Conservation (phyloP, 1,284 basidiomycete species). For the Apiotrichum sp. region DNA sequence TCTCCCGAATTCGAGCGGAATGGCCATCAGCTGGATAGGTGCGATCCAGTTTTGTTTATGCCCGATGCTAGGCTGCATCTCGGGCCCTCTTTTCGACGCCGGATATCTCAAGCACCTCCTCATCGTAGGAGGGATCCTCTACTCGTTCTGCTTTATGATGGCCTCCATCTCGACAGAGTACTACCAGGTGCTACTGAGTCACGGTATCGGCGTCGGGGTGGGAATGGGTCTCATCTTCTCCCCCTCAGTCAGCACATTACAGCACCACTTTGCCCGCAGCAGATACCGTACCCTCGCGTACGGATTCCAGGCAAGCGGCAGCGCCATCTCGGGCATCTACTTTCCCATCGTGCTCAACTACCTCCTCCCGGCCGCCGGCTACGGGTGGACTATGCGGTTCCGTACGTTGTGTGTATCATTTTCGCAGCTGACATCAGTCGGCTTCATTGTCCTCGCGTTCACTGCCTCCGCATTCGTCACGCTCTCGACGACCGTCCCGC, state of each 20-base stretch:
- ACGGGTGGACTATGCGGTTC: conserved; percentile 33
- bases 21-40: conserved; percentile 60
- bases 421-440: conserved; percentile 16
- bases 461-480: conserved; percentile 21
- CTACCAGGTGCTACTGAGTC: conserved; percentile 49
- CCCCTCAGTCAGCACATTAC: conserved; percentile 51
- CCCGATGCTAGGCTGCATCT: conserved; percentile 48
- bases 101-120: conserved; percentile 55
- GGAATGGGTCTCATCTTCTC: conserved; percentile 50
- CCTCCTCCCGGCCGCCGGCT: conserved; percentile 51
- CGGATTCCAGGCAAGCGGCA: conserved; percentile 34
- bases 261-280: conserved; percentile 52
- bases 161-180: conserved; percentile 55
- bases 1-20: conserved; percentile 13
- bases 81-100: conserved; percentile 58
- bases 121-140: conserved; percentile 48
- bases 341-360: conserved; percentile 52
- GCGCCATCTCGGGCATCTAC: conserved; percentile 46
- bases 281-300: conserved; percentile 34
- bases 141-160: conserved; percentile 55
- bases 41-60: conserved; percentile 58
- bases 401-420: conserved; percentile 13
- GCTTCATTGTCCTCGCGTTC: conserved; percentile 27
- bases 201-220: conserved; percentile 26
- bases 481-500: conserved; percentile 31